These are phyloP conservation scores for Shiraia sp. DNA, from an alignment of 2,329 filamentous ascomycete genomes.

Conservation along the genomic window DNA sequence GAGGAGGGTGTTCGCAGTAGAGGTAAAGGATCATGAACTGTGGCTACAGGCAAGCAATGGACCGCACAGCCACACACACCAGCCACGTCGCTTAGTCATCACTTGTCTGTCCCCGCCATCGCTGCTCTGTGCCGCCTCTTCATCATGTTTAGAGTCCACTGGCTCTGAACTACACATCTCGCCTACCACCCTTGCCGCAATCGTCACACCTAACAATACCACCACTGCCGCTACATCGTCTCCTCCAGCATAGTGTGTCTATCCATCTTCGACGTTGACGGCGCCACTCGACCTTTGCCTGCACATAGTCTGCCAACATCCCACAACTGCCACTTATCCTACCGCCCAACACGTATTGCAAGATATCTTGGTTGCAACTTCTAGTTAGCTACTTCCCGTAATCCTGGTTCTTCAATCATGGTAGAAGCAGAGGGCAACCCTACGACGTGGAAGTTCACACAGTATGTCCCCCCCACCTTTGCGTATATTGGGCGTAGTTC, in stretches of 20 bases:
- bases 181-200: slow-evolving; percentile 18
- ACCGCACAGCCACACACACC: too few species aligned
- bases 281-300: slow-evolving; percentile 24
- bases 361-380: slow-evolving; percentile 16
- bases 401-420: slow-evolving; percentile 65
- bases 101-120: too few species aligned
- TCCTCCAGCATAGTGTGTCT: slow-evolving; percentile 21
- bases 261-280: slow-evolving; percentile 34
- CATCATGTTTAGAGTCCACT: neutral
- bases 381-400: slow-evolving; percentile 15
- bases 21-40: too few species aligned
- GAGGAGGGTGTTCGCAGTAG: too few species aligned
- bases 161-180: slow-evolving; percentile 1
- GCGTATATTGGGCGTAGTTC: neutral
- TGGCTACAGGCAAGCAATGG: too few species aligned
- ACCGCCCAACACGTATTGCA: slow-evolving; percentile 6
- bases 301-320: slow-evolving; percentile 14
- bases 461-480: slow-evolving; percentile 65
- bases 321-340: slow-evolving; percentile 11
- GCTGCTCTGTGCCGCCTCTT: too few species aligned
- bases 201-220: slow-evolving; percentile 23
- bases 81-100: too few species aligned
- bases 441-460: slow-evolving; percentile 99
- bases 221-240: slow-evolving; percentile 35
- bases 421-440: slow-evolving; percentile 92